Conservation (phyloP, 163 green algal genomes). For the Chlamydomonas reinhardtii region DNA sequence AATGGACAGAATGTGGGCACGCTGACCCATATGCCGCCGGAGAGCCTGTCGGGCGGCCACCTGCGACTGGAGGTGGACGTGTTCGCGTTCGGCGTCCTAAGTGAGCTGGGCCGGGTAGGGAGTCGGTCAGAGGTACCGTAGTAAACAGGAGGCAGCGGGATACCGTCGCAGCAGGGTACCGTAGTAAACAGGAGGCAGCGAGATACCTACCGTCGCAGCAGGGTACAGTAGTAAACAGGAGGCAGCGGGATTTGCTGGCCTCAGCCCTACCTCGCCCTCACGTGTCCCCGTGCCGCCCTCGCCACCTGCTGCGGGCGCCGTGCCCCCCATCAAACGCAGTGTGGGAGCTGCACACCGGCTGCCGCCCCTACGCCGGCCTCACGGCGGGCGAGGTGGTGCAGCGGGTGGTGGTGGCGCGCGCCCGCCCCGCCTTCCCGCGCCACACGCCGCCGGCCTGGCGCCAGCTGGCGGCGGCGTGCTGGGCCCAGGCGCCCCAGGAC, state of each 20-base stretch:
- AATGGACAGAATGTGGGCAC: conserved; percentile 29
- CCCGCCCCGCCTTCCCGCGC: conserved; percentile 31
- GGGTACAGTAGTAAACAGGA: too few relatives aligned
- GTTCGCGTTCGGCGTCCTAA: conserved; percentile 58
- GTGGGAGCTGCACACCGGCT: conserved; percentile 53
- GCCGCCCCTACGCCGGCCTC: conserved; percentile 43
- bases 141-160: too few relatives aligned
- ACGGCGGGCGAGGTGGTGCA: conserved; percentile 49
- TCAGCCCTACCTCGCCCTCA: too few relatives aligned
- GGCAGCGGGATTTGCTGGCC: too few relatives aligned
- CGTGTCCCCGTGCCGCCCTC: too few relatives aligned
- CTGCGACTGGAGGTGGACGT: conserved; percentile 54
- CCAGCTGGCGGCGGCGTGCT: conserved; percentile 32
- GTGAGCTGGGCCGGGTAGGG: not conserved
- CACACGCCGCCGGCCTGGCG: conserved; percentile 5
- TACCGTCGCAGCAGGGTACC: too few relatives aligned
- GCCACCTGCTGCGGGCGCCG: too few relatives aligned
- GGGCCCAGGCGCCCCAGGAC: conserved; percentile 33
- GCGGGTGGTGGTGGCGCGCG: conserved; percentile 12
- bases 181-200: too few relatives aligned
- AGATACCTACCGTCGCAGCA: too few relatives aligned
- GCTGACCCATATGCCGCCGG: conserved; percentile 44
- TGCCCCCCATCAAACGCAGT: not conserved
- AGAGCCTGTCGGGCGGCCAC: conserved; percentile 52
- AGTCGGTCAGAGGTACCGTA: too few relatives aligned